These are phyloP conservation scores for Closterium sp. DNA, from an alignment of 139 green algal genomes.

Conservation along the genomic window DNA sequence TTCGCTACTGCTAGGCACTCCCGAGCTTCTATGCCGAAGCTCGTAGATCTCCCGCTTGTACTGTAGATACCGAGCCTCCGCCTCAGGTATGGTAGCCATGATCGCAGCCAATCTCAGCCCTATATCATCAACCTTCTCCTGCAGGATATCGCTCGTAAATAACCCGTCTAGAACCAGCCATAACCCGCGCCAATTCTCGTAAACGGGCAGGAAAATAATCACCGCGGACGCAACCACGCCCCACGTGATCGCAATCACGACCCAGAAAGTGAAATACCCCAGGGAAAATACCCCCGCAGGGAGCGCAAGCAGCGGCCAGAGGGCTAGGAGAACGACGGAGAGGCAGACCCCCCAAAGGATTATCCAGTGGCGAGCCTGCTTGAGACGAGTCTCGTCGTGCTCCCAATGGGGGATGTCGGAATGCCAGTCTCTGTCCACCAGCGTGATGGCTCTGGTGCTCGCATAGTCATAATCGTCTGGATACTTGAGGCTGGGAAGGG, in stretches of 20 bases:
- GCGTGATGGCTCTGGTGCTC: slow-evolving; percentile 15
- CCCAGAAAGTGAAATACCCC: slow-evolving; percentile 77
- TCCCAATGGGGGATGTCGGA: slow-evolving; percentile 20
- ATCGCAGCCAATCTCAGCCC: slow-evolving; percentile 18
- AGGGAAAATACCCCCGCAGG: slow-evolving; percentile 67
- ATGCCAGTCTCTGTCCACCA: slow-evolving; percentile 11
- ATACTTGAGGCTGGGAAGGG: not conserved
- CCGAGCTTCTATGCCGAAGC: not conserved
- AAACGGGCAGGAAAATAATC: slow-evolving; percentile 69
- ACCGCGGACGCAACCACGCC: slow-evolving; percentile 61
- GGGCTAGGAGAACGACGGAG: slow-evolving; percentile 63
- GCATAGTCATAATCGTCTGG: slow-evolving; percentile 26
- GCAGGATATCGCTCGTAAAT: slow-evolving; percentile 39
- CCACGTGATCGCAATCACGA: slow-evolving; percentile 68
- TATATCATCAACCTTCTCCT: slow-evolving; percentile 31
- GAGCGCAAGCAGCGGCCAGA: slow-evolving; percentile 72
- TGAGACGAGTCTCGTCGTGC: slow-evolving; percentile 38
- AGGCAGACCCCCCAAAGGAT: slow-evolving; percentile 57
- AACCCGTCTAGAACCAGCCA: slow-evolving; percentile 42
- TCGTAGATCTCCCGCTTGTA: not conserved
- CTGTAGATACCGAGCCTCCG: not conserved
- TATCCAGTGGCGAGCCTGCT: slow-evolving; percentile 44
- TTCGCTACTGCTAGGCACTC: not conserved
- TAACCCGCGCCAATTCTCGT: slow-evolving; percentile 59
- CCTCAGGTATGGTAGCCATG: not conserved